Conservation (phyloP, 768 basidiomycete species). For the Solioccasus polychromus region DNA sequence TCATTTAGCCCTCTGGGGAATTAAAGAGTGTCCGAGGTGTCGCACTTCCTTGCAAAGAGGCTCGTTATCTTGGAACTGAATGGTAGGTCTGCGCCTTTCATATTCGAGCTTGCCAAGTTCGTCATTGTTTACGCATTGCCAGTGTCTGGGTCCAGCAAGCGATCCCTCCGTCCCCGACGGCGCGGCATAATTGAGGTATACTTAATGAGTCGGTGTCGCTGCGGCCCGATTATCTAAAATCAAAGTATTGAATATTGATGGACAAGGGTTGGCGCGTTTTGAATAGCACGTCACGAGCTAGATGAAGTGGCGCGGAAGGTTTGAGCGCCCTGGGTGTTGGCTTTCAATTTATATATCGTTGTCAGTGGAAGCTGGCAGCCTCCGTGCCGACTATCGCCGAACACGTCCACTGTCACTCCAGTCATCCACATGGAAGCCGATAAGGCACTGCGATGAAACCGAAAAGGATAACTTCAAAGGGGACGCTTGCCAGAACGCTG, state of each 20-base stretch:
- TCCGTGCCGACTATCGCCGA: too few species aligned
- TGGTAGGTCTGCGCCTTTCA: slow-evolving; percentile 11
- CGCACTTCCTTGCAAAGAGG: slow-evolving; percentile 11
- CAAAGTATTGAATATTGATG: neutral
- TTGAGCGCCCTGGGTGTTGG: neutral
- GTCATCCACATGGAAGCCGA: slow-evolving; percentile 10
- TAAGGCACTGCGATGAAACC: slow-evolving; percentile 16
- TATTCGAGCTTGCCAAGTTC: slow-evolving; percentile 1
- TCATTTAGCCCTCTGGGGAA: slow-evolving; percentile 22
- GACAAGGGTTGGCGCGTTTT: slow-evolving; percentile 17
- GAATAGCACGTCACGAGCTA: slow-evolving; percentile 9
- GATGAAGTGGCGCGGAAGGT: slow-evolving; percentile 19
- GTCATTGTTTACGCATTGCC: slow-evolving; percentile 1
- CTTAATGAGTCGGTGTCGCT: slow-evolving; percentile 18
- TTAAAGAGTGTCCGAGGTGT: slow-evolving; percentile 10
- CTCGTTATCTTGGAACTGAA: slow-evolving; percentile 8
- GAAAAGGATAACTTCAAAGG: slow-evolving; percentile 7
- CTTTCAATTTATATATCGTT: slow-evolving; percentile 4
- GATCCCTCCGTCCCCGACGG: slow-evolving; percentile 22
- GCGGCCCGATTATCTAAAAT: slow-evolving; percentile 19
- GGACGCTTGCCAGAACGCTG: slow-evolving; percentile 9
- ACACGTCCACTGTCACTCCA: neutral
- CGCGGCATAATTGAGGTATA: slow-evolving; percentile 13
- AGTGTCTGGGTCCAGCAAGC: slow-evolving; percentile 2
- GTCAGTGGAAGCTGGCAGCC: slow-evolving; percentile 4